These are phyloP conservation scores for Blastobotrys illinoisensis DNA, from an alignment of 1,139 yeast species.

Conservation along the genomic window DNA sequence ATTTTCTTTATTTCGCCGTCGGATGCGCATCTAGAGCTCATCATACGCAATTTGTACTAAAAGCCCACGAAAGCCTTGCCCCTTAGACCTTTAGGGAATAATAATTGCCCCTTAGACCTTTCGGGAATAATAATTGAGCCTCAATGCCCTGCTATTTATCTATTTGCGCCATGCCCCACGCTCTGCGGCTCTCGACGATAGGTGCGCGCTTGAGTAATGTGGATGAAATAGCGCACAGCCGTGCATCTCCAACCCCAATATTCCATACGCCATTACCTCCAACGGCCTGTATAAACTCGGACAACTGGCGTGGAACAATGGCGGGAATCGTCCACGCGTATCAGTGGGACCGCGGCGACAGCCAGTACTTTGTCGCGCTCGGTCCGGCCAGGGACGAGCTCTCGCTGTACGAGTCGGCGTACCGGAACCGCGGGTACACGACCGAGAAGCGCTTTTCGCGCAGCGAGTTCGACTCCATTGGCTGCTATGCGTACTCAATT, in stretches of 20 bases:
- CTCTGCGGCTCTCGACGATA: no score
- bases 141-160: no score
- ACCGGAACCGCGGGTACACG: constrained; percentile 15
- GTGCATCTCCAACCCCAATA: background rate
- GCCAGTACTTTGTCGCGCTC: constrained; percentile 56
- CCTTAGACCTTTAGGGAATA: no score
- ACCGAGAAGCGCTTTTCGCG: constrained; percentile 35
- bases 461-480: constrained; percentile 66
- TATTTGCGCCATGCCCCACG: no score
- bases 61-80: no score
- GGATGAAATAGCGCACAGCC: background rate
- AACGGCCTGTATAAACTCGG: background rate
- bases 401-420: constrained; percentile 48
- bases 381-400: constrained; percentile 68
- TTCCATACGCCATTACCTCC: background rate
- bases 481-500: constrained; percentile 63
- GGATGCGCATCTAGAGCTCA: no score
- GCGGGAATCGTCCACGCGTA: constrained; percentile 46
- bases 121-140: no score
- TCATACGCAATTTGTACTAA: no score
- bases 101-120: no score
- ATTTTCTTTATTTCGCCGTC: background rate
- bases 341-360: constrained; percentile 53
- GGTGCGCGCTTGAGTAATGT: no score
- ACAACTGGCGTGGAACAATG: constrained; percentile 7